These are phyloP conservation scores for Volvox africanus DNA, from an alignment of 139 green algal species.

Conservation along the genomic window DNA sequence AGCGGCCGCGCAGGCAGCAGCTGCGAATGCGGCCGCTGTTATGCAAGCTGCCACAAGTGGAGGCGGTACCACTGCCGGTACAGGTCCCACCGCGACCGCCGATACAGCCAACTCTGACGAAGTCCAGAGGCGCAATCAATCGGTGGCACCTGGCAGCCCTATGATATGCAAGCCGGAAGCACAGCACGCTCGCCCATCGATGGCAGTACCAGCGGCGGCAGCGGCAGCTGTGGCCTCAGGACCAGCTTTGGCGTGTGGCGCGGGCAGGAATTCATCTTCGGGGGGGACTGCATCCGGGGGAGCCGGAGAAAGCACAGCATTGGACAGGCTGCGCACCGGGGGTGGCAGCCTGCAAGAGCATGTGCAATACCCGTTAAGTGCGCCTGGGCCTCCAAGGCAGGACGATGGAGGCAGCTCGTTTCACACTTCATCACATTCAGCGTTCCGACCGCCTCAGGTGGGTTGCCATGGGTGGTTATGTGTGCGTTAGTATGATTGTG, in stretches of 20 bases:
- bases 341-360: not conserved
- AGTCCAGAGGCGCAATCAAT: not conserved
- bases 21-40: not conserved
- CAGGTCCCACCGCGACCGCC: not conserved
- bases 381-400: not conserved
- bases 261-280: not conserved
- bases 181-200: not conserved
- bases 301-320: not conserved
- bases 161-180: not conserved
- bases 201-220: not conserved
- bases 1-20: not conserved
- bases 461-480: not conserved
- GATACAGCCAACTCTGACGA: conserved; percentile 20
- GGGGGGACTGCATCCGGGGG: not conserved
- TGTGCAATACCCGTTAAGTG: not conserved
- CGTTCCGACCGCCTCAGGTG: conserved; percentile 36
- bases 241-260: not conserved
- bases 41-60: conserved; percentile 13
- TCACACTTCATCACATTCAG: conserved; percentile 32
- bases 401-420: not conserved
- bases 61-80: conserved; percentile 7
- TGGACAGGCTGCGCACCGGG: not conserved
- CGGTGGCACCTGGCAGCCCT: not conserved
- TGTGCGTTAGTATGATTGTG: not conserved
- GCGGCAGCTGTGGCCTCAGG: not conserved